Evolutionary conservation across 2,329 filamentous ascomycete genomes (phyloP).

Genomic region (Penicillium polonicum): DNA sequence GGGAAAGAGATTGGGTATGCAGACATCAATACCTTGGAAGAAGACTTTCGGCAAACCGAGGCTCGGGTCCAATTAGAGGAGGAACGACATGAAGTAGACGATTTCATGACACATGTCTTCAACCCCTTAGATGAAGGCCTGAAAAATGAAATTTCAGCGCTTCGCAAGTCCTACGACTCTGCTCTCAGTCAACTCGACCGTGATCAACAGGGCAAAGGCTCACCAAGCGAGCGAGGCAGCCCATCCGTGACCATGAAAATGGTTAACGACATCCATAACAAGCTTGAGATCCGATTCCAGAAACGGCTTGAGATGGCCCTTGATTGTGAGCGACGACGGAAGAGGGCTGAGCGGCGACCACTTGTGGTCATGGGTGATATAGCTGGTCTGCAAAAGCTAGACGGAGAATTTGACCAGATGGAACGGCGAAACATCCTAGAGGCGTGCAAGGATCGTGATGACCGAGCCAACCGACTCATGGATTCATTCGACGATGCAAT

Average conservation of each 20-base stretch:
- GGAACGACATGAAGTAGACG: constrained; percentile 53
- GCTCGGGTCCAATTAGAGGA: constrained; percentile 53
- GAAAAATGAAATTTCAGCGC: constrained; percentile 50
- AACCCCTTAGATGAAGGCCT: constrained; percentile 50
- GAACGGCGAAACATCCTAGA: constrained; percentile 53
- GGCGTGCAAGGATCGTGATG: constrained; percentile 50
- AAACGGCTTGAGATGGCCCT: constrained; percentile 51
- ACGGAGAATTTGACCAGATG: constrained; percentile 50
- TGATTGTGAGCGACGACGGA: constrained; percentile 55
- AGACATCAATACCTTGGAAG: constrained; percentile 55
- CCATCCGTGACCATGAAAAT: constrained; percentile 46
- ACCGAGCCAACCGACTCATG: constrained; percentile 52
- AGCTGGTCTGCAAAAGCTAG: constrained; percentile 50
- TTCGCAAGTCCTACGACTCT: constrained; percentile 49
- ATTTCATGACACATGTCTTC: constrained; percentile 52
- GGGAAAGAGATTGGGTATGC: constrained; percentile 58
- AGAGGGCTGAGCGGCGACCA: constrained; percentile 54
- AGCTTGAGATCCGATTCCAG: constrained; percentile 51
- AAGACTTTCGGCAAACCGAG: constrained; percentile 56
- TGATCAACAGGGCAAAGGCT: constrained; percentile 38
- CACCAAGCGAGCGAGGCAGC: constrained; percentile 33
- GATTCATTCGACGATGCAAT: constrained; percentile 53
- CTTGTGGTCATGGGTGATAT: constrained; percentile 54
- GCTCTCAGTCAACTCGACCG: constrained; percentile 44
- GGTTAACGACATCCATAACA: constrained; percentile 48